phyloP scores from a whole-genome alignment of 2,329 filamentous ascomycete species.

The Penicillium sclerotiorum region DNA sequence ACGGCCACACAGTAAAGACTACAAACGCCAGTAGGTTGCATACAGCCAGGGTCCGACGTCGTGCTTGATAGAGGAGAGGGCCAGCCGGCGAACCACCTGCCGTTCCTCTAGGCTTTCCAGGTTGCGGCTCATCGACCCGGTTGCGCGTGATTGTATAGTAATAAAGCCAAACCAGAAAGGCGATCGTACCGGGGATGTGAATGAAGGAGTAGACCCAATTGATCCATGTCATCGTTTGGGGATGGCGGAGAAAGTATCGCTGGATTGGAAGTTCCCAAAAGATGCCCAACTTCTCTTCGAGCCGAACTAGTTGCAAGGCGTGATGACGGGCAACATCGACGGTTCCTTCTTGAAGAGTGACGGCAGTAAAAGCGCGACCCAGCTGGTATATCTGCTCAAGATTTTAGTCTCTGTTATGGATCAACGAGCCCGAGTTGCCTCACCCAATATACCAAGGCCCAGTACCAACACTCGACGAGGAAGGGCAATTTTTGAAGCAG shows the following conservation, averaged over 20 bases:
- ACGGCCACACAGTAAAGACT: conserved; percentile 62
- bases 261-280: conserved; percentile 69
- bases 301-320: conserved; percentile 66
- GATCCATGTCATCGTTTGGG: conserved; percentile 65
- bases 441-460: conserved; percentile 77
- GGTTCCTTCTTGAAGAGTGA: conserved; percentile 68
- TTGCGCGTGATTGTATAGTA: conserved; percentile 69
- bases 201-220: conserved; percentile 77
- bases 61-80: conserved; percentile 57
- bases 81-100: conserved; percentile 49
- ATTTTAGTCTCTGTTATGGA: conserved; percentile 9
- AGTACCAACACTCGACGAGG: conserved; percentile 75
- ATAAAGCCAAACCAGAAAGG: conserved; percentile 68
- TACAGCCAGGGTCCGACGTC: conserved; percentile 59
- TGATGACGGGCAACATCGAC: conserved; percentile 69
- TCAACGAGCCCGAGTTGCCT: conserved; percentile 26
- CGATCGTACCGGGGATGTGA: conserved; percentile 74
- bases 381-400: conserved; percentile 69
- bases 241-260: conserved; percentile 56
- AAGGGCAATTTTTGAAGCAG: conserved; percentile 70
- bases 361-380: conserved; percentile 70
- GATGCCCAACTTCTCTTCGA: conserved; percentile 66
- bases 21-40: conserved; percentile 64
- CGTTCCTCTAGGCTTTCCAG: conserved; percentile 39
- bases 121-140: conserved; percentile 45